Conservation (phyloP, 257 asterid genomes). For the Gentiana straminea region DNA sequence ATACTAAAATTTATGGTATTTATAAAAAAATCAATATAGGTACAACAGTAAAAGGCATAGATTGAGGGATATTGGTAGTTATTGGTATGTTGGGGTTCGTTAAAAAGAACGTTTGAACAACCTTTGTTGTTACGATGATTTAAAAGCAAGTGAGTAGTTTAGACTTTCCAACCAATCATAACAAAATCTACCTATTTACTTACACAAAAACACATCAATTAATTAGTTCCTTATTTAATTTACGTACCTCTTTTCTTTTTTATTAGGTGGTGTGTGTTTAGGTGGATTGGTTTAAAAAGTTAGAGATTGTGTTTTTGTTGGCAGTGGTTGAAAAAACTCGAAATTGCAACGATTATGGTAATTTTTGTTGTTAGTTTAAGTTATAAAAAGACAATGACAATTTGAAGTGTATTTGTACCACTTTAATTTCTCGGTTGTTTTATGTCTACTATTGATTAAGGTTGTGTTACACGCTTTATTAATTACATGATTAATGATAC, state of each 20-base stretch:
- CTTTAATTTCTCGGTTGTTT: not conserved
- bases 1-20: too few species aligned
- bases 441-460: not conserved
- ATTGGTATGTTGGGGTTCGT: constrained; percentile 4
- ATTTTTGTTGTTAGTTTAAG: too few species aligned
- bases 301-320: constrained; percentile 2
- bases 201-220: not conserved
- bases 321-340: constrained; percentile 9
- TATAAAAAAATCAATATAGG: too few species aligned
- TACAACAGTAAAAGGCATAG: too few species aligned
- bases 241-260: too few species aligned
- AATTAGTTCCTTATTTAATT: too few species aligned
- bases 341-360: not conserved
- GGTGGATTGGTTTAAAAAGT: constrained; percentile 1
- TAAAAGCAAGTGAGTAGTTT: constrained; percentile 7
- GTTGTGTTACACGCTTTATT: not conserved
- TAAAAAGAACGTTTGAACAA: constrained; percentile 1
- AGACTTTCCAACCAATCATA: constrained; percentile 4
- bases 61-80: not conserved
- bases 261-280: not conserved
- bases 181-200: not conserved
- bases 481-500: not conserved
- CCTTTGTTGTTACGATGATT: not conserved
- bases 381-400: too few species aligned
- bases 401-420: too few species aligned